Evolutionary conservation across 768 basidiomycete genomes (phyloP).

Genomic region (Naganishia onofrii): DNA sequence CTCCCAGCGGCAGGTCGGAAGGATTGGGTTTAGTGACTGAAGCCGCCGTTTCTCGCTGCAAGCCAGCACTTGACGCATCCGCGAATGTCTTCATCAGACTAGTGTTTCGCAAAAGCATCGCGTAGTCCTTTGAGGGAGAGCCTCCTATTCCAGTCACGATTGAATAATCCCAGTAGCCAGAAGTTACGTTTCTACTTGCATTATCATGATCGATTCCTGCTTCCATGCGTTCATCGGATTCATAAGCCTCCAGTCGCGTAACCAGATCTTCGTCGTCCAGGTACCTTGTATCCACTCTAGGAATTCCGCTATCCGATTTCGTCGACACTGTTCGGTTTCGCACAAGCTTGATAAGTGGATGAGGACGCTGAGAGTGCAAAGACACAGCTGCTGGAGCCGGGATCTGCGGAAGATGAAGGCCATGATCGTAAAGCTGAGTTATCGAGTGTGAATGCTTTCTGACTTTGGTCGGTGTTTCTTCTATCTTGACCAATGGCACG

Average conservation of each 20-base stretch:
- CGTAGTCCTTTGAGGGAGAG: constrained; percentile 3
- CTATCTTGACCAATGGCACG: too few relatives aligned
- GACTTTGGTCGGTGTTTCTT: constrained; percentile 7
- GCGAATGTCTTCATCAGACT: constrained; percentile 13
- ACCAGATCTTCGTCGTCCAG: constrained; percentile 7
- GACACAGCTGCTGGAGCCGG: neutral
- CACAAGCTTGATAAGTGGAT: constrained; percentile 6
- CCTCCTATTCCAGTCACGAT: constrained; percentile 16
- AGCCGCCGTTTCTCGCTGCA: neutral
- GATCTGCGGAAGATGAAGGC: neutral
- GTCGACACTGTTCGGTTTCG: too few relatives aligned
- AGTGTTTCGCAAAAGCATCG: constrained; percentile 7
- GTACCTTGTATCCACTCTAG: constrained; percentile 4
- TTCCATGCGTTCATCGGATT: neutral
- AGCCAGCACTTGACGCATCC: neutral
- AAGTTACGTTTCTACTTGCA: neutral
- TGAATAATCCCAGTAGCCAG: constrained; percentile 21
- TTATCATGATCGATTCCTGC: neutral
- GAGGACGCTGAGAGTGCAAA: neutral
- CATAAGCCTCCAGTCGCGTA: neutral
- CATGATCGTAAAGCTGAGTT: too few relatives aligned
- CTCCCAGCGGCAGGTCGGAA: neutral
- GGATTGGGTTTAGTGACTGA: neutral
- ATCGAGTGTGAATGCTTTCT: neutral
- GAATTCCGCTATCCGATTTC: neutral